Percentiles rank a stretch among this genome's conserved stretches.
These are phyloP conservation scores for Tetragonia tetragonoides DNA, from an alignment of 148 eudicot genomes.

Conservation along the genomic window DNA sequence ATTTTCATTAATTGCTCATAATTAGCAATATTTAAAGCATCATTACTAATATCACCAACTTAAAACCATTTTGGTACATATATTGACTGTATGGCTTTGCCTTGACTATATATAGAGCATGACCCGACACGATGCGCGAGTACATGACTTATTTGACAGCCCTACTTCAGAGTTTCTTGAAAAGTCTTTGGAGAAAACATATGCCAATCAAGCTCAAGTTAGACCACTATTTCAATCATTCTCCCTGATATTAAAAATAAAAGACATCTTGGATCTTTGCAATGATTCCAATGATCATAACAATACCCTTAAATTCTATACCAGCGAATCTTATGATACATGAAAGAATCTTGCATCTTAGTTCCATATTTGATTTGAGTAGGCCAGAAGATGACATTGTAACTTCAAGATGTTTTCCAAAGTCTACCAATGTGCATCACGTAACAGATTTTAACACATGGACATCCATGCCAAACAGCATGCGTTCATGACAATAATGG, in stretches of 20 bases:
- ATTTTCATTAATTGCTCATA: neutral
- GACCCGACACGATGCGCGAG: no score
- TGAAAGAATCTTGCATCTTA: constrained; percentile 3
- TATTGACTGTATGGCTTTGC: no score
- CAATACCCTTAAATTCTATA: neutral
- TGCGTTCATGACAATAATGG: constrained; percentile 14
- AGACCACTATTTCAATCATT: neutral
- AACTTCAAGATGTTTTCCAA: constrained; percentile 4
- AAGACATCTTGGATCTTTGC: neutral
- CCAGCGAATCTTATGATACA: neutral
- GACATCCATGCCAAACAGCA: constrained; percentile 4
- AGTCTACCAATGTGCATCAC: neutral
- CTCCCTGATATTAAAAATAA: neutral
- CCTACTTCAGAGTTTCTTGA: neutral
- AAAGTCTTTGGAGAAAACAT: neutral
- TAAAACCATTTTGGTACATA: neutral
- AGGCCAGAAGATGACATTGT: neutral
- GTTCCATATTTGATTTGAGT: neutral
- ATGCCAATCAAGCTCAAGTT: neutral
- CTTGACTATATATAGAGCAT: neutral
- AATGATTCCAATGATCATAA: neutral
- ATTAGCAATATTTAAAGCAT: no score
- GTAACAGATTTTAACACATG: constrained; percentile 17
- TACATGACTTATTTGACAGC: neutral
- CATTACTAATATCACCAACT: neutral